Conservation (phyloP, 163 green algal genomes). For the Scenedesmus sp. region DNA sequence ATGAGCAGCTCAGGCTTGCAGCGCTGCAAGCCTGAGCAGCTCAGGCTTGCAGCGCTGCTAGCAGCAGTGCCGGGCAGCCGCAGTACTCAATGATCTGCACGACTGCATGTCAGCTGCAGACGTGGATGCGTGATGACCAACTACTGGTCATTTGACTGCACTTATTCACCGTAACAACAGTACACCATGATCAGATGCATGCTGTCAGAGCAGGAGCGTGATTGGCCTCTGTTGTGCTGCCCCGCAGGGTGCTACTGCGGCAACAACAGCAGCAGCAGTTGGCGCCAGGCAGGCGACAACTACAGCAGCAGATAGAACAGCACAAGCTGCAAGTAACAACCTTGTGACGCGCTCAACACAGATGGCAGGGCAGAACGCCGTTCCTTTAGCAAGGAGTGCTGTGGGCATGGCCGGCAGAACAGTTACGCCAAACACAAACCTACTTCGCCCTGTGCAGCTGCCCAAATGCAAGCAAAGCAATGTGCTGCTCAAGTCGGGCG, state of each 20-base stretch:
- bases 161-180: too few species aligned
- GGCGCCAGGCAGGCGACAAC: neutral
- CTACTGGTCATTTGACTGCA: neutral
- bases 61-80: neutral
- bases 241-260: neutral
- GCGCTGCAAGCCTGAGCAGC: neutral
- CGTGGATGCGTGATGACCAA: neutral
- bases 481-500: neutral
- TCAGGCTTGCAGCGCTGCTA: neutral
- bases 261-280: conserved; percentile 8
- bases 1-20: too few species aligned
- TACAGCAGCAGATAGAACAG: neutral
- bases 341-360: neutral
- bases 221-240: neutral
- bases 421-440: neutral
- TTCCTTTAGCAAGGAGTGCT: neutral
- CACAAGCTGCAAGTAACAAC: neutral
- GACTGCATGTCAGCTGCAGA: neutral
- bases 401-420: neutral
- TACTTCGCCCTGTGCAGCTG: neutral
- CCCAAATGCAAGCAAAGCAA: neutral
- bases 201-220: neutral
- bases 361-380: neutral
- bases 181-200: neutral
- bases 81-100: neutral